These are phyloP conservation scores for Aaosphaeria arxii DNA, from an alignment of 2,329 filamentous ascomycete genomes.

Conservation along the genomic window DNA sequence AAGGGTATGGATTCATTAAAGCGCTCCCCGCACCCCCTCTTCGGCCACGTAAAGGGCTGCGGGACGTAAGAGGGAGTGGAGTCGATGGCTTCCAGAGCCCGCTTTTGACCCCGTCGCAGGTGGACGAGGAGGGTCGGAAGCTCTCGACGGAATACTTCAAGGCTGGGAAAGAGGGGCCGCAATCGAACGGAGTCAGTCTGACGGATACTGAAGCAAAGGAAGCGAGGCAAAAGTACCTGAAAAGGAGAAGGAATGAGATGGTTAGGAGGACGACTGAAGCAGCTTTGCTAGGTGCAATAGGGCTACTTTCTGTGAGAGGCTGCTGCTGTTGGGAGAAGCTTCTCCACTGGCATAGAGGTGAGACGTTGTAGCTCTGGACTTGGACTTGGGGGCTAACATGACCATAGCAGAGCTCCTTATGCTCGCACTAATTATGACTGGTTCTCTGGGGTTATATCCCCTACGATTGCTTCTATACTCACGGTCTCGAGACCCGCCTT, in stretches of 20 bases:
- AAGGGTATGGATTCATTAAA: constrained; percentile 72
- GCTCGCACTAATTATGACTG: constrained; percentile 32
- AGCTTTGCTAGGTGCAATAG: constrained; percentile 52
- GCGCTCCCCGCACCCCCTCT: constrained; percentile 77
- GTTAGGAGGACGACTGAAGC: constrained; percentile 62
- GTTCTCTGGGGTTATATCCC: constrained; percentile 35
- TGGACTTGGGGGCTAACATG: constrained; percentile 10
- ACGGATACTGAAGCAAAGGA: constrained; percentile 36
- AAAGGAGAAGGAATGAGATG: constrained; percentile 85
- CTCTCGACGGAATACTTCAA: constrained; percentile 38
- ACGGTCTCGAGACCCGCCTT: constrained; percentile 17
- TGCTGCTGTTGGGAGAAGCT: constrained; percentile 32
- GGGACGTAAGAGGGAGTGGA: constrained; percentile 46
- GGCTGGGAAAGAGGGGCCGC: constrained; percentile 12
- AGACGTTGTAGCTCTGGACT: constrained; percentile 1
- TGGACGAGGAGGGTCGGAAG: constrained; percentile 46
- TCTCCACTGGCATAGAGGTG: constrained; percentile 41
- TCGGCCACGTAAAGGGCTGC: constrained; percentile 73
- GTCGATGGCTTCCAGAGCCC: constrained; percentile 35
- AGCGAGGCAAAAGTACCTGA: constrained; percentile 68
- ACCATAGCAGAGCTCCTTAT: constrained; percentile 38
- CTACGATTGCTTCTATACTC: constrained; percentile 35
- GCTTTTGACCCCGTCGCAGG: constrained; percentile 46
- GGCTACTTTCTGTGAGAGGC: constrained; percentile 44
- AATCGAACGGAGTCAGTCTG: constrained; percentile 13